Evolutionary conservation across 78 protist genomes (phyloP).

Genomic region (Capsaspora owczarzaki): DNA sequence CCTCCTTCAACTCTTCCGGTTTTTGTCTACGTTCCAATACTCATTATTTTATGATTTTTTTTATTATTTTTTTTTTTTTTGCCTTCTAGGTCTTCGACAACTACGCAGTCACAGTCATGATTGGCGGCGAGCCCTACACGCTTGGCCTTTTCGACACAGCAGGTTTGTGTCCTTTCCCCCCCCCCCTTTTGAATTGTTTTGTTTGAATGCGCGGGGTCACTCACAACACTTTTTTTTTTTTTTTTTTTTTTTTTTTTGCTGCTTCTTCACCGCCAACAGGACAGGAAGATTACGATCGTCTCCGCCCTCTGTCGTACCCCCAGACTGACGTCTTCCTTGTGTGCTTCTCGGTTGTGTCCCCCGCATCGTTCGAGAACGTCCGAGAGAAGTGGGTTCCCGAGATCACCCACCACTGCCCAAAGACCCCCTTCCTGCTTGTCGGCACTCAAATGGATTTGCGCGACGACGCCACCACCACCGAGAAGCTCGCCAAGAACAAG

Average conservation of each 20-base stretch:
- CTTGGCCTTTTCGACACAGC: conserved; percentile 54
- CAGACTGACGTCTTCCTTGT: conserved; percentile 66
- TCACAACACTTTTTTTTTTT: no score
- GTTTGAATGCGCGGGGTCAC: background rate
- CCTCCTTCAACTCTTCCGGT: background rate
- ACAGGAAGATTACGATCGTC: conserved; percentile 51
- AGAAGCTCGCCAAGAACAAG: conserved; percentile 25
- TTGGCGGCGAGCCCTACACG: conserved; percentile 43
- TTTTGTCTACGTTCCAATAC: background rate
- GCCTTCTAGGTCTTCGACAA: conserved; percentile 64
- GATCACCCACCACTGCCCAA: conserved; percentile 67
- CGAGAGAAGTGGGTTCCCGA: conserved; percentile 27
- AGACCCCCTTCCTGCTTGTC: conserved; percentile 71
- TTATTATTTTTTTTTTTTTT: background rate
- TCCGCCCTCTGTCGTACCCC: conserved; percentile 63
- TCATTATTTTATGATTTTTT: no score
- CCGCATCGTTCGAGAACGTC: conserved; percentile 70
- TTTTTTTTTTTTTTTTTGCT: no score
- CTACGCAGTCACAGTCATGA: conserved; percentile 70
- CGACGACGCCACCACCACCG: conserved; percentile 30
- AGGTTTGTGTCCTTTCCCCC: no score
- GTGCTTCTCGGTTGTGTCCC: conserved; percentile 57
- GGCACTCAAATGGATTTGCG: conserved; percentile 79
- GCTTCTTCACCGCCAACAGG: no score
- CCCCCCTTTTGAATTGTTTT: background rate